These are phyloP conservation scores for Quercus tomentella DNA, from an alignment of 331 rosid species.

Conservation along the genomic window DNA sequence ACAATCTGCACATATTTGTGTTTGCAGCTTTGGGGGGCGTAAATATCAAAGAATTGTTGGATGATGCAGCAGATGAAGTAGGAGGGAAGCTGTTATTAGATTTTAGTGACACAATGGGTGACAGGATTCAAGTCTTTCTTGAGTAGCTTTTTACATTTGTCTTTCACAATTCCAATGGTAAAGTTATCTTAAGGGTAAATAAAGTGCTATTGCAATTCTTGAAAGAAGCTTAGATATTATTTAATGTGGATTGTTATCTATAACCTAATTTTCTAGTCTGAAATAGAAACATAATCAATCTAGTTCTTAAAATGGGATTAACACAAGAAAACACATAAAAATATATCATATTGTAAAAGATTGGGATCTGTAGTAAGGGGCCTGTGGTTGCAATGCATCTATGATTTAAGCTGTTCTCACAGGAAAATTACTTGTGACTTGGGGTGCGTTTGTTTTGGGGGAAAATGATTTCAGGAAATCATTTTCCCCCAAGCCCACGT, in stretches of 20 bases:
- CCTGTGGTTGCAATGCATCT: background rate
- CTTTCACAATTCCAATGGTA: constrained; percentile 22
- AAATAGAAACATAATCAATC: background rate
- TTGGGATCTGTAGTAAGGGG: background rate
- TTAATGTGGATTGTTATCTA: background rate
- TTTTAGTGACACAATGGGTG: constrained; percentile 77
- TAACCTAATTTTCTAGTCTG: background rate
- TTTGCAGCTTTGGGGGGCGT: constrained; percentile 78
- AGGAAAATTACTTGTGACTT: background rate
- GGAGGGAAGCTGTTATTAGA: constrained; percentile 82
- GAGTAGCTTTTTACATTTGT: constrained; percentile 40
- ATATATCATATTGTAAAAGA: background rate
- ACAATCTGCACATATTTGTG: constrained; percentile 6
- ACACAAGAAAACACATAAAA: background rate
- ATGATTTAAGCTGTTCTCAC: background rate
- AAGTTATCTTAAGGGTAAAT: background rate
- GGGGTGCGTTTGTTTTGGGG: no score
- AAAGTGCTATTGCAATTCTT: background rate
- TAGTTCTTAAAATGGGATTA: background rate
- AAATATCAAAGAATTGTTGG: constrained; percentile 74
- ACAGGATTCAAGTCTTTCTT: constrained; percentile 80
- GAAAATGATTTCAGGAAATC: no score
- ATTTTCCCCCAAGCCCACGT: no score
- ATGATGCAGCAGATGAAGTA: constrained; percentile 70
- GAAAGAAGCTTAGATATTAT: background rate